Percentiles rank a stretch among this genome's conserved stretches.
phyloP scores from a whole-genome alignment of 2,329 filamentous ascomycete genomes.

The Exutisphaerella laricina region DNA sequence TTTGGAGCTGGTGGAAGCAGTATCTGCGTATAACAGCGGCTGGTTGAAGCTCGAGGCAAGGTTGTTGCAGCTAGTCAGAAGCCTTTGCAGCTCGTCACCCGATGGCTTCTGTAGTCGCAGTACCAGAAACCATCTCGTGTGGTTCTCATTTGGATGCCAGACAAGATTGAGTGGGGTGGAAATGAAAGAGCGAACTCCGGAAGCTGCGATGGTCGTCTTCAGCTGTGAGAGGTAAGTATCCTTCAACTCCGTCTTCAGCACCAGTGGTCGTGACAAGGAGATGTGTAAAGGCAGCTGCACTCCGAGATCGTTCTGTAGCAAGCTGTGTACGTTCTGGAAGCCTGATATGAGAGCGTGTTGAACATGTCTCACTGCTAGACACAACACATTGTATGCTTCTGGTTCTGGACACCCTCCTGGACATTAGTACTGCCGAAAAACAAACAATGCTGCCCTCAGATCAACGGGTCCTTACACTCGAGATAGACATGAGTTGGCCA shows the following conservation, averaged over 20 bases:
- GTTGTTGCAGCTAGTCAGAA: slow-evolving; percentile 64
- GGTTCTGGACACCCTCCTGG: slow-evolving; percentile 51
- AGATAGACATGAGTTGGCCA: slow-evolving; percentile 93
- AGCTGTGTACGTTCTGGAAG: slow-evolving; percentile 51
- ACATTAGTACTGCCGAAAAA: slow-evolving; percentile 16
- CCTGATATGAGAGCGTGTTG: slow-evolving; percentile 7
- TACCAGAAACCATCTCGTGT: slow-evolving; percentile 77
- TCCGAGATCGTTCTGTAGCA: slow-evolving; percentile 72
- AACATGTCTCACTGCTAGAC: slow-evolving; percentile 37
- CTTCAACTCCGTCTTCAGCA: slow-evolving; percentile 66
- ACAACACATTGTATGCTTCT: slow-evolving; percentile 40
- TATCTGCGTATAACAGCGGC: slow-evolving; percentile 60
- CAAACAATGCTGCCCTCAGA: too few relatives aligned
- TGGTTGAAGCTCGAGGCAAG: slow-evolving; percentile 58
- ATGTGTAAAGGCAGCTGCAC: slow-evolving; percentile 79
- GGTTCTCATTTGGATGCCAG: slow-evolving; percentile 63
- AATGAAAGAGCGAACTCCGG: slow-evolving; percentile 42
- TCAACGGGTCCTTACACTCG: slow-evolving; percentile 78
- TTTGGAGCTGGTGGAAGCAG: slow-evolving; percentile 21
- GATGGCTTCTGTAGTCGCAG: slow-evolving; percentile 50
- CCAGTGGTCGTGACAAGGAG: slow-evolving; percentile 77
- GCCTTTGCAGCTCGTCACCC: slow-evolving; percentile 36
- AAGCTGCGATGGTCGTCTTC: slow-evolving; percentile 37
- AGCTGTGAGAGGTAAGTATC: slow-evolving; percentile 60
- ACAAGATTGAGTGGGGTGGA: slow-evolving; percentile 45